Base-by-base conservation (phyloP, 2,329 filamentous ascomycete genomes). In the Pseudogymnoascus sp. region DNA sequence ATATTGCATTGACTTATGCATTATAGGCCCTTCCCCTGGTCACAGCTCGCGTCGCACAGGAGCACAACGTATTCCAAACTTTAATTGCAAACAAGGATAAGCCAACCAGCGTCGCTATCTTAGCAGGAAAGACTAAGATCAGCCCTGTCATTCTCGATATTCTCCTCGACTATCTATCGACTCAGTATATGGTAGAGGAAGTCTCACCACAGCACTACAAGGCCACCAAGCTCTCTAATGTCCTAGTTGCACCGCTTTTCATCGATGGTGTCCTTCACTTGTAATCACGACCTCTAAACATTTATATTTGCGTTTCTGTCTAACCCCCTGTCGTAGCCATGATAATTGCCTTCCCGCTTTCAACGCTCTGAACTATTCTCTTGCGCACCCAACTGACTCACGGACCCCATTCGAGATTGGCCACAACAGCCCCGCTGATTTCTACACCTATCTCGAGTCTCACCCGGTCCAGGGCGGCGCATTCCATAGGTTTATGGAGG, bases 401-500 rank as follows among this genome's bases (percentile, higher is more conserved):
- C 40, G 59, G 21, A 63, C 62, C 12, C 15, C 60, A 12, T 63
- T 63, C 21, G 33, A 62, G 45, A 59, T 61, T 29, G 60, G 60
- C 42, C 48, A 58, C 27, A 48, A 62, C 25, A 62, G 13, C 13
- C 13, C 33, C 15, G 29, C 18, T 15, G 45, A 52, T 29, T 62
- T 58, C 15, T 63, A 61, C 27, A 59, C 37, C 10, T 58, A 61
- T 42, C 40, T 64, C 5, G 61, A 64, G 33, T 62, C 61, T n/a
- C 62, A 67, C 29, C 66, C 66, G 2, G 64, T 62, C 3, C 62
- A 67, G 31, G 62, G 67, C 2, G 21, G 21, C 21, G 40, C 69
- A 3, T 70, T 69, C 33, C 69, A 70, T 42, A 61, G 62, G 12
- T 71, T 69, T 62, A 70, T 71, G 68, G 66, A 69, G 60, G 66